phyloP scores from a whole-genome alignment of 1,284 basidiomycete species.

The Schizopora paradoxa region DNA sequence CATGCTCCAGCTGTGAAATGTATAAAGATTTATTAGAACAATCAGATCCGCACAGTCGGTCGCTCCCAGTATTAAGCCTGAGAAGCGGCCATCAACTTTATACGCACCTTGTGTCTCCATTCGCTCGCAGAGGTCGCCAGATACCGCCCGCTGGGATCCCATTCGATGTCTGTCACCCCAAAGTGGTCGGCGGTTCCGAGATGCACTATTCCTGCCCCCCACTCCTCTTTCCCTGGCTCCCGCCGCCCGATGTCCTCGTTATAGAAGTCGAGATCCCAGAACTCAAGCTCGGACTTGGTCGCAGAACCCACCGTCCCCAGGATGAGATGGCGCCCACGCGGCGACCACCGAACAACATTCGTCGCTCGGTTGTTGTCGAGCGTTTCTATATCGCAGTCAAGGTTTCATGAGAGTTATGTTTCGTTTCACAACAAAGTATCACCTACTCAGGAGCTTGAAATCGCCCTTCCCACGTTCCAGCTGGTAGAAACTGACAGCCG shows the following conservation, averaged over 20 bases:
- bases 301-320: conserved; percentile 94
- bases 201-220: conserved; percentile 84
- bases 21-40: conserved; percentile 11
- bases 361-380: conserved; percentile 84
- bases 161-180: conserved; percentile 96
- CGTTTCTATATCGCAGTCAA: conserved; percentile 45
- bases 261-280: conserved; percentile 97
- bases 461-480: conserved; percentile 92
- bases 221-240: conserved; percentile 67
- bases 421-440: conserved; percentile 15
- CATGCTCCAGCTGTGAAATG: conserved; percentile 80
- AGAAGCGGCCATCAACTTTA: conserved; percentile 9
- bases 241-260: conserved; percentile 64
- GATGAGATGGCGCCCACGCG: conserved; percentile 92
- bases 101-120: conserved; percentile 87
- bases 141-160: conserved; percentile 97
- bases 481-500: conserved; percentile 95
- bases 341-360: conserved; percentile 97
- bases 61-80: conserved; percentile 2
- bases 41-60: conserved; percentile 12
- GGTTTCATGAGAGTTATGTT: conserved; percentile 5
- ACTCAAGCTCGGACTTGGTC: conserved; percentile 95
- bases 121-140: conserved; percentile 91
- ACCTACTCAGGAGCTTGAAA: conserved; percentile 83
- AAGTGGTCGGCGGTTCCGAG: conserved; percentile 94